Evolutionary conservation across 1,139 yeast species (phyloP).

Genomic region (Pichia cactophila): DNA sequence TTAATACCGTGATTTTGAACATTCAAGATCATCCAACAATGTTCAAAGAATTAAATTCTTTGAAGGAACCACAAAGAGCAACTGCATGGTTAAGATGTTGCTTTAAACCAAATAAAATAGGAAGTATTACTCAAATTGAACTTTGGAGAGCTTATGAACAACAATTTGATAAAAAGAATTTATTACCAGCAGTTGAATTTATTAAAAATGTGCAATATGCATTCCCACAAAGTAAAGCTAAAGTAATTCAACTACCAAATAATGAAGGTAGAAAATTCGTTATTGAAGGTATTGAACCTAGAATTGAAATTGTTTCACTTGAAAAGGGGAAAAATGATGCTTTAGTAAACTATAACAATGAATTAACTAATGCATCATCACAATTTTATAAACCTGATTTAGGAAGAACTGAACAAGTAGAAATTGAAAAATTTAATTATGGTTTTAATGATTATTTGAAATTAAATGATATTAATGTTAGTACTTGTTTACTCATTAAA

Average conservation of each 20-base stretch:
- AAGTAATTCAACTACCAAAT: slow-evolving; percentile 66
- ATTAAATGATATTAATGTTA: slow-evolving; percentile 33
- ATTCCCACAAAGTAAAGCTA: slow-evolving; percentile 86
- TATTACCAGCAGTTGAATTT: slow-evolving; percentile 92
- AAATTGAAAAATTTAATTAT: slow-evolving; percentile 25
- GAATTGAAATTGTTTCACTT: slow-evolving; percentile 41
- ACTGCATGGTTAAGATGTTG: slow-evolving; percentile 93
- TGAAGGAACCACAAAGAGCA: slow-evolving; percentile 87
- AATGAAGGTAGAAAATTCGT: slow-evolving; percentile 61
- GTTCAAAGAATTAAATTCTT: slow-evolving; percentile 49
- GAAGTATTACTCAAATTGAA: slow-evolving; percentile 92
- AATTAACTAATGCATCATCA: slow-evolving; percentile 4
- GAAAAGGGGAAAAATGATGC: slow-evolving; percentile 30
- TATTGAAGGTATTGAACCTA: slow-evolving; percentile 80
- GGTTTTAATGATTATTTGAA: slow-evolving; percentile 24
- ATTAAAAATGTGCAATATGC: slow-evolving; percentile 90
- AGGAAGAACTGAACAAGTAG: slow-evolving; percentile 22
- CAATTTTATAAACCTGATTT: slow-evolving; percentile 13
- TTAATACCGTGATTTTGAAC: slow-evolving; percentile 12
- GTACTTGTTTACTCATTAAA: slow-evolving; percentile 29
- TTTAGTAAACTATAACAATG: slow-evolving; percentile 10
- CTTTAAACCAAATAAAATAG: slow-evolving; percentile 65
- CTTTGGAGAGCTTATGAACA: slow-evolving; percentile 93
- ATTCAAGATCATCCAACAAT: slow-evolving; percentile 34
- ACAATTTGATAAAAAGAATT: slow-evolving; percentile 56